These are phyloP conservation scores for Pilasporangium apinafurcum DNA, from an alignment of 352 stramenopile species.

Conservation along the genomic window DNA sequence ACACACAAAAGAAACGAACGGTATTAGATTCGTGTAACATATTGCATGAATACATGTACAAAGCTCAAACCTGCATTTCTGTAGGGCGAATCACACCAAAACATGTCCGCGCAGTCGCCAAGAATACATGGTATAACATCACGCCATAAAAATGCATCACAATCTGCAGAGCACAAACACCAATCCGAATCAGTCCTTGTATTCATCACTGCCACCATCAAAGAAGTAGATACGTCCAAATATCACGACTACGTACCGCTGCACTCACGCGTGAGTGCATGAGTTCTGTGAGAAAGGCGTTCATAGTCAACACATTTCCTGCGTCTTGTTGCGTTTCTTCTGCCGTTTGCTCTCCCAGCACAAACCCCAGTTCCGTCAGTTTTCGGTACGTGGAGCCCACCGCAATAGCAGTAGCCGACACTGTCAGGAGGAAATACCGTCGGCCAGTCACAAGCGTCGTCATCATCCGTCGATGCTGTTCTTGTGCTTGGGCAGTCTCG, in stretches of 20 bases:
- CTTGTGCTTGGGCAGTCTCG: not conserved
- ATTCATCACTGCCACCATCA: not conserved
- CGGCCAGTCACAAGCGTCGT: slow-evolving; percentile 34
- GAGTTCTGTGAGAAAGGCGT: slow-evolving; percentile 35
- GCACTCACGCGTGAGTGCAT: slow-evolving; percentile 48
- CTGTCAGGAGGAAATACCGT: slow-evolving; percentile 62
- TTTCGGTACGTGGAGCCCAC: slow-evolving; percentile 37
- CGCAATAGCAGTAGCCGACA: slow-evolving; percentile 47
- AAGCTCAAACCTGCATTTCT: slow-evolving; percentile 50
- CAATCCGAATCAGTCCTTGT: not conserved
- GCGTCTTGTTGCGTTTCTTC: slow-evolving; percentile 1
- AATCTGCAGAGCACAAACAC: slow-evolving; percentile 28
- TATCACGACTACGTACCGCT: slow-evolving; percentile 21
- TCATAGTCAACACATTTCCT: not conserved
- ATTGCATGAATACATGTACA: not conserved
- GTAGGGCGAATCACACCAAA: slow-evolving; percentile 38
- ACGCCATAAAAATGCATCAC: slow-evolving; percentile 67
- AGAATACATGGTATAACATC: slow-evolving; percentile 57
- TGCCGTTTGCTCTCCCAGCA: slow-evolving; percentile 5
- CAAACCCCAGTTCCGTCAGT: slow-evolving; percentile 10
- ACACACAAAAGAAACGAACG: not conserved
- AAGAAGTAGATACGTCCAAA: slow-evolving; percentile 1
- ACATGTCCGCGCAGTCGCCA: slow-evolving; percentile 32
- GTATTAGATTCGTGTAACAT: not conserved
- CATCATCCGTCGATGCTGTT: slow-evolving; percentile 20